Conservation (phyloP, 1,284 basidiomycete species). For the Puccinia novopanici region DNA sequence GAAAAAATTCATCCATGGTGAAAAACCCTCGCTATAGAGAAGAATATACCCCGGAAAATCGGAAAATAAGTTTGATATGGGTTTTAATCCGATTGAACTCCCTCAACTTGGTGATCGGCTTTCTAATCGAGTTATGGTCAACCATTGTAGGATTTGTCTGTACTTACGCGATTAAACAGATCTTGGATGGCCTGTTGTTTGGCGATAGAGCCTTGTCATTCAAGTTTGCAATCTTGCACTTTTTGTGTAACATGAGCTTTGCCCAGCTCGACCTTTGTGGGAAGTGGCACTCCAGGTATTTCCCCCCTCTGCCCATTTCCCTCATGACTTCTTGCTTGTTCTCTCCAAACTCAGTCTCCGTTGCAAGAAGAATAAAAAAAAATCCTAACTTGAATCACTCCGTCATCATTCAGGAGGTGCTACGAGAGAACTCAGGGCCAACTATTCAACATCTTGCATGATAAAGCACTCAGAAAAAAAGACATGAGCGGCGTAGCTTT, state of each 20-base stretch:
- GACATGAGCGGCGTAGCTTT: slow-evolving; percentile 44
- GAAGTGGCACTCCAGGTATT: slow-evolving; percentile 67
- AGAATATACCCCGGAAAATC: slow-evolving; percentile 58
- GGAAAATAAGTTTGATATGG: slow-evolving; percentile 58
- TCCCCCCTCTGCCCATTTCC: not conserved
- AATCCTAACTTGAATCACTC: not conserved
- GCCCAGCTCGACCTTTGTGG: slow-evolving; percentile 70
- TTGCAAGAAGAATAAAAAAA: not conserved
- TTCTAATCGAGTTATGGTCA: slow-evolving; percentile 35
- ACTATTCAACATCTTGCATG: slow-evolving; percentile 47
- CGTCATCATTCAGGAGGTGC: slow-evolving; percentile 23
- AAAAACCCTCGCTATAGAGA: not conserved
- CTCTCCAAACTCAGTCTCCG: not conserved
- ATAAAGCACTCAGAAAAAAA: slow-evolving; percentile 47
- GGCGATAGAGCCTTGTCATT: slow-evolving; percentile 62
- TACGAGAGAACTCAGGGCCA: slow-evolving; percentile 54
- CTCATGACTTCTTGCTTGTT: not conserved
- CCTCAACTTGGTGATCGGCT: slow-evolving; percentile 28
- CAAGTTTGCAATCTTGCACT: slow-evolving; percentile 53
- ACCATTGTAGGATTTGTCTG: slow-evolving; percentile 60
- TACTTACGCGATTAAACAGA: slow-evolving; percentile 54
- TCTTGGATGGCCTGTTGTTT: slow-evolving; percentile 55
- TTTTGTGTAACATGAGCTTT: slow-evolving; percentile 66
- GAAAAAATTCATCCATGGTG: not conserved
- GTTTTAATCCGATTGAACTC: slow-evolving; percentile 38